A percentile compares a stretch with the other conserved stretches of the same genome.
phyloP scores from a whole-genome alignment of 164 flowering plant species.

The Chloranthus sessilifolius region DNA sequence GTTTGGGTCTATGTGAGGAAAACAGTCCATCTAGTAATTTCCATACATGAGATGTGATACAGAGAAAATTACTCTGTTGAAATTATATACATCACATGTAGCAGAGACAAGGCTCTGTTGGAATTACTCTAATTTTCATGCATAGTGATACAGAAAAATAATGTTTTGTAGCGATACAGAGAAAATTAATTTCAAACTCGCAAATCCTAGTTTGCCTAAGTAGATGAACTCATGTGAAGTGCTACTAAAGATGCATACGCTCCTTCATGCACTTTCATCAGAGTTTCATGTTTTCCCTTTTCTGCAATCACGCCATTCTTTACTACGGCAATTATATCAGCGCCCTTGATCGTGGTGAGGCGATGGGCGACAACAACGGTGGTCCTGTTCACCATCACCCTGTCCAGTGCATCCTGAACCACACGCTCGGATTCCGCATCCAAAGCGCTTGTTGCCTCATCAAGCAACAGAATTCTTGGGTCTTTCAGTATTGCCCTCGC shows the following conservation, averaged over 20 bases:
- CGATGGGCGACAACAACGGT: constrained; percentile 72
- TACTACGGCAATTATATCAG: constrained; percentile 62
- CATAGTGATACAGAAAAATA: no score
- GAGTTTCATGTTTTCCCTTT: constrained; percentile 59
- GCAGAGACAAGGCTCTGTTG: no score
- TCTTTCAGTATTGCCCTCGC: constrained; percentile 7
- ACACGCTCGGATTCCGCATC: constrained; percentile 30
- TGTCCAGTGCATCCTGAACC: constrained; percentile 66
- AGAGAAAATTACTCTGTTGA: no score
- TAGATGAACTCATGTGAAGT: constrained; percentile 36
- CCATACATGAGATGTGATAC: no score
- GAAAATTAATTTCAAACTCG: no score
- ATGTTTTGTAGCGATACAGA: no score
- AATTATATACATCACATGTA: no score
- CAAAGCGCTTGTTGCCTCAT: constrained; percentile 5
- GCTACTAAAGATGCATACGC: constrained; percentile 68
- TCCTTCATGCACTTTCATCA: constrained; percentile 50
- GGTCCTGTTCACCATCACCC: constrained; percentile 59
- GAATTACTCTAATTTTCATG: no score
- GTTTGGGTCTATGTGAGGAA: no score
- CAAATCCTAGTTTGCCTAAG: constrained; percentile 9
- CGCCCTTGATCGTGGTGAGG: constrained; percentile 53
- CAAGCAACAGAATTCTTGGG: constrained; percentile 6
- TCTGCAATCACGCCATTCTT: constrained; percentile 68
- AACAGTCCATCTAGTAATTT: no score